Conservation (phyloP, 805 yeast genomes). For the Phaffomyces opuntiae region DNA sequence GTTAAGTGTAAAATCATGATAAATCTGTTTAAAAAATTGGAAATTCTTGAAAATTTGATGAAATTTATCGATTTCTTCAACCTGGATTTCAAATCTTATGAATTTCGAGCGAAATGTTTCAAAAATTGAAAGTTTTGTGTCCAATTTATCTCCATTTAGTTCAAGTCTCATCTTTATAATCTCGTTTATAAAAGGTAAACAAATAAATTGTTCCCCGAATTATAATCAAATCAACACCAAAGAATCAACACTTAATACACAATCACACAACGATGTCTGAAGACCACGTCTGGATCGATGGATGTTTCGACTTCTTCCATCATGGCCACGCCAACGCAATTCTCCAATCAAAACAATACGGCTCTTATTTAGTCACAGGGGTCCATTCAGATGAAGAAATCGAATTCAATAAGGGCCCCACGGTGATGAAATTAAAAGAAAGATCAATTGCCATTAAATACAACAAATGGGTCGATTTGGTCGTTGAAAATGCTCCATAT, state of each 20-base stretch:
- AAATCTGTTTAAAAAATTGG: not conserved
- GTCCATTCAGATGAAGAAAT: conserved; percentile 92
- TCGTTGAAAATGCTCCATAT: conserved; percentile 80
- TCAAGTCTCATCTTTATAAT: not conserved
- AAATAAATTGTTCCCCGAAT: not conserved
- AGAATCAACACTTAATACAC: no score
- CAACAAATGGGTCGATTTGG: conserved; percentile 79
- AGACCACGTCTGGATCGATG: conserved; percentile 83
- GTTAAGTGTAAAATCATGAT: not conserved
- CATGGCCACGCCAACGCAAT: conserved; percentile 98
- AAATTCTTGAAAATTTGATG: not conserved
- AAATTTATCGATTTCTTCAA: not conserved
- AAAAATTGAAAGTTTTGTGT: not conserved
- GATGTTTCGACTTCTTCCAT: conserved; percentile 96
- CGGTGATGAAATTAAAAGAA: conserved; percentile 81
- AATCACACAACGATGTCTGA: conserved; percentile 1
- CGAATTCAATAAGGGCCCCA: conserved; percentile 78
- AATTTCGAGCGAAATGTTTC: not conserved
- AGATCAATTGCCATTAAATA: conserved; percentile 80
- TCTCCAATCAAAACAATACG: conserved; percentile 83
- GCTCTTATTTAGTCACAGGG: conserved; percentile 73
- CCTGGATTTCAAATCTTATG: not conserved
- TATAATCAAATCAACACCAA: not conserved
- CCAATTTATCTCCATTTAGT: not conserved
- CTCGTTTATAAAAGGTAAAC: not conserved